phyloP scores from a whole-genome alignment of 2,329 filamentous ascomycete species.

The Xylaria digitata region DNA sequence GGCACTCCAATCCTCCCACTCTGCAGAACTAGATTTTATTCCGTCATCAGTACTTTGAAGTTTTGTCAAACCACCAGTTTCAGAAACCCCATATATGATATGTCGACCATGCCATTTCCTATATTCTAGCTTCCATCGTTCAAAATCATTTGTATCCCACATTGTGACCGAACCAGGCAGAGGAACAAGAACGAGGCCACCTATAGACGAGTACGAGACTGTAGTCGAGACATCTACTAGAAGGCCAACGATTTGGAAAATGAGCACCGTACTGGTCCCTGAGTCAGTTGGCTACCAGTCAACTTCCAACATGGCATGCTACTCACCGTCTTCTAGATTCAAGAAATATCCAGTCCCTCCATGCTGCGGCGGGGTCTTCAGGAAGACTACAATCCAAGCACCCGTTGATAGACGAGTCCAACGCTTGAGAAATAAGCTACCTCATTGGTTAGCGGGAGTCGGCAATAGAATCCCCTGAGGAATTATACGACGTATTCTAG shows the following conservation, averaged over 20 bases:
- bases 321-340: constrained; percentile 25
- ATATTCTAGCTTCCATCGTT: constrained; percentile 22
- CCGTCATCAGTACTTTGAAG: constrained; percentile 1
- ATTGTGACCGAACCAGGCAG: constrained; percentile 11
- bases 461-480: background rate
- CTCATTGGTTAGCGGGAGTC: background rate
- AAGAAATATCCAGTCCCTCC: constrained; percentile 23
- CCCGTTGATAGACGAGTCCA: constrained; percentile 1
- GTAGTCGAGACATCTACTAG: constrained; percentile 25
- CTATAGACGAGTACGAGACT: constrained; percentile 19
- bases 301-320: background rate
- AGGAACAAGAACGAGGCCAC: constrained; percentile 23
- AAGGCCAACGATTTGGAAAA: constrained; percentile 27
- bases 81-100: constrained; percentile 15
- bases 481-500: too few relatives aligned
- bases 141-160: constrained; percentile 21
- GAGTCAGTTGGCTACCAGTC: background rate
- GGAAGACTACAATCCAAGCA: constrained; percentile 9
- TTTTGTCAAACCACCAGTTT: background rate
- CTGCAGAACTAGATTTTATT: background rate
- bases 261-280: constrained; percentile 8
- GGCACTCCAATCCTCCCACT: constrained; percentile 24
- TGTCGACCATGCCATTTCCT: constrained; percentile 9
- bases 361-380: constrained; percentile 7
- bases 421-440: constrained; percentile 23